Conservation (phyloP, 140 eudicot species). For the Bidens hawaiensis region DNA sequence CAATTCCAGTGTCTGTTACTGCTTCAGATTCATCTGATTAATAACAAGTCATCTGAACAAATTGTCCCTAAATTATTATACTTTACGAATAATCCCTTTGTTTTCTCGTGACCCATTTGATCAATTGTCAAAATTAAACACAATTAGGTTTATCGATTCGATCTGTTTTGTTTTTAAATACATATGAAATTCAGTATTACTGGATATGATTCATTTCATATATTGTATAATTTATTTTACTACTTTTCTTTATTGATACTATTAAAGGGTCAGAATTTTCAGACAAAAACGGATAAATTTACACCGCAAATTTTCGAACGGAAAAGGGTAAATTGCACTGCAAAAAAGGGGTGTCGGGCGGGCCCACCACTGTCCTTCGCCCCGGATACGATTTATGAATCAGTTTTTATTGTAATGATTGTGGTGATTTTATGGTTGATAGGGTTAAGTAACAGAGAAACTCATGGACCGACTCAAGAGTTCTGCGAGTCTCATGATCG, state of each 20-base stretch:
- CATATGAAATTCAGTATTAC: neutral
- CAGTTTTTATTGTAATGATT: slow-evolving; percentile 2
- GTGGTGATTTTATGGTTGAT: slow-evolving; percentile 10
- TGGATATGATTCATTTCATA: slow-evolving; percentile 1
- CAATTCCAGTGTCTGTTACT: neutral
- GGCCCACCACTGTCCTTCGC: too few relatives aligned
- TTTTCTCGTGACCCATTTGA: neutral
- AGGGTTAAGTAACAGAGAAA: slow-evolving; percentile 27
- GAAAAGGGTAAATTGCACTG: too few relatives aligned
- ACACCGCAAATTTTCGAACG: too few relatives aligned
- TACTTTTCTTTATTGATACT: neutral
- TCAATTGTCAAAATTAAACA: neutral
- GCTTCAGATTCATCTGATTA: slow-evolving; percentile 1
- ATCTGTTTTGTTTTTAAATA: neutral
- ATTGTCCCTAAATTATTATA: slow-evolving; percentile 1
- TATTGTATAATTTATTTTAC: neutral
- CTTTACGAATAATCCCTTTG: neutral
- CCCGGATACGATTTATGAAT: too few relatives aligned
- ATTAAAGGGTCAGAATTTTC: too few relatives aligned
- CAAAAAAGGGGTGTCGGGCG: too few relatives aligned
- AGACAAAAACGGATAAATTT: too few relatives aligned
- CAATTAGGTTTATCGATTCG: slow-evolving; percentile 11
- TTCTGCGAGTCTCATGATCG: slow-evolving; percentile 77
- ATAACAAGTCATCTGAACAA: neutral
- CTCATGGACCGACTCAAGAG: slow-evolving; percentile 44